These are phyloP conservation scores for Fusarium sp. DNA, from an alignment of 2,329 filamentous ascomycete genomes.

Conservation along the genomic window DNA sequence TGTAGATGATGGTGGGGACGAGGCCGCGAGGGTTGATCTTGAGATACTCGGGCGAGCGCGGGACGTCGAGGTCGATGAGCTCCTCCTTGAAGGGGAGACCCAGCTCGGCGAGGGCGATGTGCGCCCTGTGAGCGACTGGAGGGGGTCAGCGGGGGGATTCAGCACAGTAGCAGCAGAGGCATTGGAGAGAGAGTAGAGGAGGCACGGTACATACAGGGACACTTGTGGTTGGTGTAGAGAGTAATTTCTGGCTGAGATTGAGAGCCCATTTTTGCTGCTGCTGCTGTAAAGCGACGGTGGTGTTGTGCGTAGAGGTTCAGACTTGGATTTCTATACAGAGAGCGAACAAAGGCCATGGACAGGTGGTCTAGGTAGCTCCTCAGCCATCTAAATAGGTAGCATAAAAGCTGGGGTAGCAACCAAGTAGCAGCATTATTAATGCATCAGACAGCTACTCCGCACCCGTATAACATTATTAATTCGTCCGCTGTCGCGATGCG, in stretches of 20 bases:
- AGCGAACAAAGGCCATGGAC: background rate
- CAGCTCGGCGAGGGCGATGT: constrained; percentile 75
- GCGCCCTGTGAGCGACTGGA: constrained; percentile 74
- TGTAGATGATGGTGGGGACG: constrained; percentile 75
- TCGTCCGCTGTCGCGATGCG: background rate
- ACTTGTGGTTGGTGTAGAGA: constrained; percentile 75
- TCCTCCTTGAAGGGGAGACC: constrained; percentile 73
- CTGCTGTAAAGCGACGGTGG: constrained; percentile 6
- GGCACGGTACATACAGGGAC: constrained; percentile 62
- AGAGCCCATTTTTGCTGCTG: constrained; percentile 26
- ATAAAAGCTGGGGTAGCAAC: background rate
- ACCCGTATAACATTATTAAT: background rate
- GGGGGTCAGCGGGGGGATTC: background rate
- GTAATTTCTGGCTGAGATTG: constrained; percentile 55
- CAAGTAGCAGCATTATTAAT: constrained; percentile 17
- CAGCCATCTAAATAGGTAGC: background rate
- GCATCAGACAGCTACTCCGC: background rate
- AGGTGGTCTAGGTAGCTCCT: background rate
- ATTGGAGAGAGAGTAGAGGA: too few relatives aligned
- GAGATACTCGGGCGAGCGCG: constrained; percentile 78
- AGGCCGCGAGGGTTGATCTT: constrained; percentile 81
- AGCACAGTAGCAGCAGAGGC: too few relatives aligned
- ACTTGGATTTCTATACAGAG: background rate
- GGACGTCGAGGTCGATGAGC: constrained; percentile 74
- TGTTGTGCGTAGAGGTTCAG: background rate